Conservation (phyloP, 2,329 filamentous ascomycete species). For the Madurella fahalii region DNA sequence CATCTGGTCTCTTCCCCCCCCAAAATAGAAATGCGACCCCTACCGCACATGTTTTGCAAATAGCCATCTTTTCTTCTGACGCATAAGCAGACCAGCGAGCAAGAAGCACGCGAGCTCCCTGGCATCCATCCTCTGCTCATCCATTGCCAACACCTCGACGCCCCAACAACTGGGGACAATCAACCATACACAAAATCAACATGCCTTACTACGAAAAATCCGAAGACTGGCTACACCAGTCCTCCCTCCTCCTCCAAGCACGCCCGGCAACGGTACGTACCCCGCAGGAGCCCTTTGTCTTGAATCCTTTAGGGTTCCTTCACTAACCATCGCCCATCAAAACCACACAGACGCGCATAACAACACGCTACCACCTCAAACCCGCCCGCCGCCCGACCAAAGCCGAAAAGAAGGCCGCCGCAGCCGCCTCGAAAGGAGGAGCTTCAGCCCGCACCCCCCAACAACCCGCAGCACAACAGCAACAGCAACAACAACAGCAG, state of each 20-base stretch:
- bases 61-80: too few relatives aligned
- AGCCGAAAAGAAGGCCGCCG: constrained; percentile 23
- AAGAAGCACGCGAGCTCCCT: not conserved
- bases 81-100: too few relatives aligned
- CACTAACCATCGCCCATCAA: constrained; percentile 4
- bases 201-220: constrained; percentile 63
- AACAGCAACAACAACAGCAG: constrained; percentile 19
- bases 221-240: constrained; percentile 89
- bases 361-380: constrained; percentile 81
- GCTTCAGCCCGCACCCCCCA: not conserved
- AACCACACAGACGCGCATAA: constrained; percentile 70
- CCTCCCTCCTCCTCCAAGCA: constrained; percentile 77
- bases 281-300: not conserved
- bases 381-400: constrained; percentile 35
- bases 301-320: not conserved
- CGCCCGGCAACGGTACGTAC: constrained; percentile 72
- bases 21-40: too few relatives aligned
- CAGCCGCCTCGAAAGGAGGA: constrained; percentile 28
- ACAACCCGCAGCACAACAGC: constrained; percentile 22
- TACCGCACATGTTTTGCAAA: too few relatives aligned
- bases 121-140: not conserved
- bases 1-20: too few relatives aligned
- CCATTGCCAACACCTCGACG: too few relatives aligned
- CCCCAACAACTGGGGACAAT: too few relatives aligned
- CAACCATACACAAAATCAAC: not conserved